Conservation (phyloP, 352 stramenopile species). For the Phytophthora hybrid region DNA sequence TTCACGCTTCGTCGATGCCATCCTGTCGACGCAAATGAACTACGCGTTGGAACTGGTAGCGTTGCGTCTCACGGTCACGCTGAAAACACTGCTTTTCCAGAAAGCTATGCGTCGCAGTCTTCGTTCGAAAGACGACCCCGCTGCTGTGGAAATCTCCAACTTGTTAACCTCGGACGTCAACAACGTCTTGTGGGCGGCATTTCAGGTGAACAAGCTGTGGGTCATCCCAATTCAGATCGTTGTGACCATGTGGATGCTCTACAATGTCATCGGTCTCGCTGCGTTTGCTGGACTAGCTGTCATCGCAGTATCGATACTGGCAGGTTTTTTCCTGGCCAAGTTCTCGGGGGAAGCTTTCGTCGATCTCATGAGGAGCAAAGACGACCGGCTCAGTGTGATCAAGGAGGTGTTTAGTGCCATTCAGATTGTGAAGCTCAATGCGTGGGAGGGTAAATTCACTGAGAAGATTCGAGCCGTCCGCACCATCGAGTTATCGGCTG, state of each 20-base stretch:
- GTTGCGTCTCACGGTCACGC: constrained; percentile 42
- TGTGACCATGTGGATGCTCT: constrained; percentile 49
- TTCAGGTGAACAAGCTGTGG: constrained; percentile 58
- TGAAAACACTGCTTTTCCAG: constrained; percentile 53
- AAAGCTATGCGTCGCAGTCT: constrained; percentile 48
- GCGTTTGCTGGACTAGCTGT: constrained; percentile 56
- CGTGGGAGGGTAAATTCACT: constrained; percentile 88
- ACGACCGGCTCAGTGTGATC: constrained; percentile 90
- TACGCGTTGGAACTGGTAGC: constrained; percentile 45
- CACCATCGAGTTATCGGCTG: constrained; percentile 84
- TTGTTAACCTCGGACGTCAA: constrained; percentile 93
- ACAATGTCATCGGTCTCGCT: constrained; percentile 46
- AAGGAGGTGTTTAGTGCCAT: constrained; percentile 94
- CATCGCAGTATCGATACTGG: constrained; percentile 41
- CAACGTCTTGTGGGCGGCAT: constrained; percentile 48
- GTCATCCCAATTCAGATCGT: constrained; percentile 56
- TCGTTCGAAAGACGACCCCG: constrained; percentile 23
- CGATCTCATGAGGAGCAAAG: constrained; percentile 84
- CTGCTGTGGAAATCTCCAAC: constrained; percentile 88
- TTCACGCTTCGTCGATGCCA: constrained; percentile 39
- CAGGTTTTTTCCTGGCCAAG: constrained; percentile 67
- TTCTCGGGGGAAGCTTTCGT: constrained; percentile 65
- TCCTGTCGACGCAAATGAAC: constrained; percentile 33
- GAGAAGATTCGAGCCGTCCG: constrained; percentile 77
- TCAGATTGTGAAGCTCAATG: constrained; percentile 97